Base-by-base conservation (phyloP, 2,329 filamentous ascomycete species). In the Aureobasidium mangrovei region DNA sequence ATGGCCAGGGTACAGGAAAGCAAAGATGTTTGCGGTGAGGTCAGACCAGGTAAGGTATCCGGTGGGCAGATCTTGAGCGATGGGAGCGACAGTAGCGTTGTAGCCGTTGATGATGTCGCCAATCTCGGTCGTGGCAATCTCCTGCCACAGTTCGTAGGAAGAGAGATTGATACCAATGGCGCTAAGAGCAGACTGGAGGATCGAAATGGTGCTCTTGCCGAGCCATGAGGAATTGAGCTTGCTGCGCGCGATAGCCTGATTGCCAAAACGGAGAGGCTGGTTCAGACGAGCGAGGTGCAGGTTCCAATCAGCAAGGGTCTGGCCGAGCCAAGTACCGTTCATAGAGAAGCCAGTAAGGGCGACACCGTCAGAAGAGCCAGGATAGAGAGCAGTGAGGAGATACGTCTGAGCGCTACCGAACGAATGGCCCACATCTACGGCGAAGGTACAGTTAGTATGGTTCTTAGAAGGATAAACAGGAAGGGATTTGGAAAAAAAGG, bases 371-470 rank as follows among this genome's bases (percentile, higher is more conserved):
- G 77, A 80, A 55, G 79, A 69, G 54, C 72, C 63, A 1, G 80
- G 80, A 61, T 80, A 70, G 55, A 70, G 63, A 47, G 73, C 73
- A 6, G 77, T 75, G 28, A 85, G 70, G 48, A 69, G 73, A 65
- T 81, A 83, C 2, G 75, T 77, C 60, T 57, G 56, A 7, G 54
- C 48, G 12, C 48, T 54, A 5, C 58, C 58, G 54, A 67, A 67
- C n/a, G 67, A 70, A 57, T 74, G 72, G 9, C 69, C 71, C 18
- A 18, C 18, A 18, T 18, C 18, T 18, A 18, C 18, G 18, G 18
- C 18, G 18, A 18, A 18, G 18, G 18, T 18, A 18, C 18, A 18
- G 18, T 18, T 18, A 18, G 18, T 18, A 18, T 18, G 18, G 18
- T 18, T 18, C 18, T 18, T 18, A 18, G 18, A 18, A 18, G 18